These are phyloP conservation scores for Saraca asoca DNA, from an alignment of 331 rosid genomes.

Conservation along the genomic window DNA sequence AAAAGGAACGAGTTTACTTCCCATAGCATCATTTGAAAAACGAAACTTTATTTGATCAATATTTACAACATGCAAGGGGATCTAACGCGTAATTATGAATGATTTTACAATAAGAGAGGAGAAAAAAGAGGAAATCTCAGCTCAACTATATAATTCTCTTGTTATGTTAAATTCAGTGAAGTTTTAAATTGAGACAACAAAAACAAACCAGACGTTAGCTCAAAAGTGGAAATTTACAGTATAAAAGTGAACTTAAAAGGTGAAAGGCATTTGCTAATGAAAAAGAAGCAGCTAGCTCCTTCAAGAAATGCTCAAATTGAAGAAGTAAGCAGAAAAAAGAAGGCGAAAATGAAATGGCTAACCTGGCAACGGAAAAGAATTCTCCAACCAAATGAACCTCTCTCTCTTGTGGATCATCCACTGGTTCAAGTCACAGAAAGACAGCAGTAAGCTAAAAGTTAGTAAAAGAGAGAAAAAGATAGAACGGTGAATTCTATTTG, in stretches of 20 bases:
- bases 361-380: conserved; percentile 19
- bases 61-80: conserved; percentile 16
- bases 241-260: conserved; percentile 6
- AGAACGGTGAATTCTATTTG: too few species aligned
- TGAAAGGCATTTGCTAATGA: background rate
- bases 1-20: conserved; percentile 17
- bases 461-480: background rate
- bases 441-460: background rate
- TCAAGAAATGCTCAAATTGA: background rate
- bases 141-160: background rate
- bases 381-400: background rate
- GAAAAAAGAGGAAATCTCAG: background rate
- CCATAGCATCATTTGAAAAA: background rate
- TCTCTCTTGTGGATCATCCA: conserved; percentile 11
- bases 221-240: conserved; percentile 16
- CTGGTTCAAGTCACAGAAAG: background rate
- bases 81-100: conserved; percentile 16
- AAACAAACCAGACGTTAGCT: conserved; percentile 4
- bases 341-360: background rate
- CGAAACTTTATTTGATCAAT: background rate
- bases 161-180: conserved; percentile 30
- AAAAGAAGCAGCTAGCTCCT: background rate
- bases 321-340: background rate
- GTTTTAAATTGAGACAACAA: conserved; percentile 25
- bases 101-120: background rate